Evolutionary conservation across 1,284 basidiomycete species (phyloP), one percentile per base, ranked within the genome.

Genomic region (Cutaneotrichosporon cutaneum): DNA sequence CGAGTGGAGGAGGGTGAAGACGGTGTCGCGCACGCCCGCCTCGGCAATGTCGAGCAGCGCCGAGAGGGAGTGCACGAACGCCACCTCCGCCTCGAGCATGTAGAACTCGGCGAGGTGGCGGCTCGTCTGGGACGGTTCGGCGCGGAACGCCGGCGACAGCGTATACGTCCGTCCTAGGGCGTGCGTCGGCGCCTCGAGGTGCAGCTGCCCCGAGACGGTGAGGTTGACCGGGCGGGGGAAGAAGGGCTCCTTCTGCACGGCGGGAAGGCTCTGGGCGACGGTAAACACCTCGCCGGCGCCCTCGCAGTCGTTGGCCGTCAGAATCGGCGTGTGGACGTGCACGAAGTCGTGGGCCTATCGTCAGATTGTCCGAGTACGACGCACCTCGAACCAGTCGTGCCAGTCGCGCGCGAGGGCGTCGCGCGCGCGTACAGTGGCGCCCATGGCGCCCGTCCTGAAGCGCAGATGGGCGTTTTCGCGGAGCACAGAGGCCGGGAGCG

Each of bases 101-200:
- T 92, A 96, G 78, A 99, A 99, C 76, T 99, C 96, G 54, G 92
- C 87, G 8, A 99, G 84, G 77, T 99, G 95, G n/a, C 95, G 84
- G 54, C 86, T 87, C 1, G 95, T 98, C 69, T 89, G 85, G 4
- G 88, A 90, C 8, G 87, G 86, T 72, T 99, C 95, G 21, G 95
- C 95, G 22, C 95, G 88, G 80, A 99, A 99, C 62, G 88, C 88
- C 0, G 95, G 94, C 0, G 90, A 88, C 24, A 97, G 84, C 0
- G 93, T 94, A 82, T 94, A 99, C 0, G 92, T 90, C 30, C 94
- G 85, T 0, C 87, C 85, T 16, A 96, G 79, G 0, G 91, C 85
- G 9, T 86, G 84, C 2, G 90, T 86, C 54, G 94, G 82, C 2
- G 92, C 90, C 77, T 99, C 95, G 33, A 99, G 87, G 73, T 99